Evolutionary conservation across 108 stramenopile species (phyloP).

Genomic region (Pelagomonas calceolata): DNA sequence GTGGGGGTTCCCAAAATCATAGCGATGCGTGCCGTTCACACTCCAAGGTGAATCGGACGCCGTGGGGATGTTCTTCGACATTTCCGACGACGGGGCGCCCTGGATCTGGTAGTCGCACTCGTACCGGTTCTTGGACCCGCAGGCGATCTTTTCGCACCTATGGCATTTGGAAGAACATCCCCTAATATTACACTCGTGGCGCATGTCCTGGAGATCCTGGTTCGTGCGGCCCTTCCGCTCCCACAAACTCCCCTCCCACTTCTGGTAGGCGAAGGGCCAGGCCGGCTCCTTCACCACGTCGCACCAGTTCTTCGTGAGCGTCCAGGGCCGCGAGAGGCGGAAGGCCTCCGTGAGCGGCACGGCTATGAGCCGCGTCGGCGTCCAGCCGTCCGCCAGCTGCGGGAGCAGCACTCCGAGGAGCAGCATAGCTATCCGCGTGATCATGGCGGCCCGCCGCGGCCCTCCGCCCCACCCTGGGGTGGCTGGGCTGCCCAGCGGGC

Average conservation of each 20-base stretch:
- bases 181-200: no score
- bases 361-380: no score
- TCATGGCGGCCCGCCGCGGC: no score
- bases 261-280: slow-evolving; percentile 70
- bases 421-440: no score
- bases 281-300: slow-evolving; percentile 35
- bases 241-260: slow-evolving; percentile 46
- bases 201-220: slow-evolving; percentile 45
- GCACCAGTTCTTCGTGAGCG: slow-evolving; percentile 50
- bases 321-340: slow-evolving; percentile 50
- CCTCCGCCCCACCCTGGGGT: no score
- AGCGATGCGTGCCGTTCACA: slow-evolving; percentile 57
- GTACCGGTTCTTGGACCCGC: slow-evolving; percentile 20
- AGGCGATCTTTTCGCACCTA: slow-evolving; percentile 61
- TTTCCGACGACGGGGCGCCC: slow-evolving; percentile 25
- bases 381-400: no score
- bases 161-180: slow-evolving; percentile 45
- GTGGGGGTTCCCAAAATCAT: slow-evolving; percentile 61
- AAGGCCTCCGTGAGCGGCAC: not conserved
- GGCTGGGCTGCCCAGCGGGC: no score
- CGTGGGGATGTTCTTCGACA: slow-evolving; percentile 53
- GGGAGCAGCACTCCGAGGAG: no score
- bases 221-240: slow-evolving; percentile 61
- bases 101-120: slow-evolving; percentile 61
- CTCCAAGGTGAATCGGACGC: slow-evolving; percentile 67